Conservation (phyloP, 768 basidiomycete genomes). For the Guyanaporus albipodus region DNA sequence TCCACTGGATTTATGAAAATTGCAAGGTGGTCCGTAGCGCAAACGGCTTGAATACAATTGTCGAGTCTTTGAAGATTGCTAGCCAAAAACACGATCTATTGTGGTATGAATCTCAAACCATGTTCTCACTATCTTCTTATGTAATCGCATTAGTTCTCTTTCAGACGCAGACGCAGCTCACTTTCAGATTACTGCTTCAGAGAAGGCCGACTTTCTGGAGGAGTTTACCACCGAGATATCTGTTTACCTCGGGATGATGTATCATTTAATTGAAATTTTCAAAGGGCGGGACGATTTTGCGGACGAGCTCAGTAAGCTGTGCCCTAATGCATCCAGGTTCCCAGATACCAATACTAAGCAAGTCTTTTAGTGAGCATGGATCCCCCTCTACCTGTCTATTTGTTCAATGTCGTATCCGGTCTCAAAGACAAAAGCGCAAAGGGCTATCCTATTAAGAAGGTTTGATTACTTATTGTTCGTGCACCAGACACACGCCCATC, state of each 20-base stretch:
- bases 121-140: conserved; percentile 3
- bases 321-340: neutral
- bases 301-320: conserved; percentile 85
- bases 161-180: conserved; percentile 72
- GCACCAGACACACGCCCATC: conserved; percentile 2
- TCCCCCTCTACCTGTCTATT: conserved; percentile 88
- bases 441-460: conserved; percentile 98
- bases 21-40: conserved; percentile 79
- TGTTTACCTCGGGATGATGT: conserved; percentile 91
- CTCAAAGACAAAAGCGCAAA: conserved; percentile 91
- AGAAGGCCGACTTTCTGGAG: conserved; percentile 77
- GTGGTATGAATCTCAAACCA: conserved; percentile 43
- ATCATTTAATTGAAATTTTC: conserved; percentile 91
- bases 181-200: conserved; percentile 63
- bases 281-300: conserved; percentile 93
- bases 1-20: conserved; percentile 95
- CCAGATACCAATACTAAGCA: conserved; percentile 4
- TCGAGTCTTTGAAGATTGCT: conserved; percentile 88
- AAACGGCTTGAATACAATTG: conserved; percentile 78
- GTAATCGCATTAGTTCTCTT: conserved; percentile 49
- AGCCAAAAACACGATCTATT: conserved; percentile 81
- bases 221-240: conserved; percentile 91
- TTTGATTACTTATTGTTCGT: conserved; percentile 26
- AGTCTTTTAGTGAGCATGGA: conserved; percentile 81
- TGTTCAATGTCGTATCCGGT: conserved; percentile 87